Evolutionary conservation across 768 basidiomycete species (phyloP).

Genomic region (Pholiota conissans): DNA sequence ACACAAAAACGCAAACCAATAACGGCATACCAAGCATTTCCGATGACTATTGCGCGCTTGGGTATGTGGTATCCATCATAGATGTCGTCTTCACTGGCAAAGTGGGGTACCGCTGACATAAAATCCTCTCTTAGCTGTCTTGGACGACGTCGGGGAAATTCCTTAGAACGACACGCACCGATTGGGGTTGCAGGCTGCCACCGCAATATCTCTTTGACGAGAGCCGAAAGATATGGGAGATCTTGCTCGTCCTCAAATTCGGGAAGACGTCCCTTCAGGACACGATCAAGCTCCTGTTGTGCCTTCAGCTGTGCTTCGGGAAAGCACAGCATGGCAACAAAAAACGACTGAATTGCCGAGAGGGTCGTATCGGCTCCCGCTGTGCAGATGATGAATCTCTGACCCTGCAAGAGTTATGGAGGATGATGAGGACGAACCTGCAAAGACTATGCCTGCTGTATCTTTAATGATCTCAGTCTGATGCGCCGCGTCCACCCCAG

Average conservation of each 20-base stretch:
- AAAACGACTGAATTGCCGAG: conserved; percentile 27
- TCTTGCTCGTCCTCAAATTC: conserved; percentile 34
- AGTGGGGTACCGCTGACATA: conserved; percentile 31
- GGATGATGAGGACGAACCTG: conserved; percentile 17
- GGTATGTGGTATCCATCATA: conserved; percentile 48
- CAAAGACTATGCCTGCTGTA: conserved; percentile 39
- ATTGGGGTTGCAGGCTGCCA: conserved; percentile 32
- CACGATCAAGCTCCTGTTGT: conserved; percentile 39
- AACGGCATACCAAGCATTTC: conserved; percentile 30
- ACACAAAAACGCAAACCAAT: neutral
- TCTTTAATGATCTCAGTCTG: conserved; percentile 31
- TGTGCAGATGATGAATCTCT: conserved; percentile 1
- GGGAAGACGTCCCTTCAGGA: conserved; percentile 38
- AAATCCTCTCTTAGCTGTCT: neutral
- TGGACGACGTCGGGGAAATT: neutral
- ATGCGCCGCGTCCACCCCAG: conserved; percentile 15
- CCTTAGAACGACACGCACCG: conserved; percentile 21
- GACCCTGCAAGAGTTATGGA: neutral
- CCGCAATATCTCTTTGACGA: conserved; percentile 36
- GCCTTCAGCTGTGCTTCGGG: conserved; percentile 37
- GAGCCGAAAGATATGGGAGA: conserved; percentile 37
- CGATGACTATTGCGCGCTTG: conserved; percentile 36
- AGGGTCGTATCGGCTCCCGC: conserved; percentile 29
- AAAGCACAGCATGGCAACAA: conserved; percentile 39
- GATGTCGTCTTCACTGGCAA: conserved; percentile 37